phyloP scores from a whole-genome alignment of 2,329 filamentous ascomycete genomes.

The Scedosporium apiospermum region DNA sequence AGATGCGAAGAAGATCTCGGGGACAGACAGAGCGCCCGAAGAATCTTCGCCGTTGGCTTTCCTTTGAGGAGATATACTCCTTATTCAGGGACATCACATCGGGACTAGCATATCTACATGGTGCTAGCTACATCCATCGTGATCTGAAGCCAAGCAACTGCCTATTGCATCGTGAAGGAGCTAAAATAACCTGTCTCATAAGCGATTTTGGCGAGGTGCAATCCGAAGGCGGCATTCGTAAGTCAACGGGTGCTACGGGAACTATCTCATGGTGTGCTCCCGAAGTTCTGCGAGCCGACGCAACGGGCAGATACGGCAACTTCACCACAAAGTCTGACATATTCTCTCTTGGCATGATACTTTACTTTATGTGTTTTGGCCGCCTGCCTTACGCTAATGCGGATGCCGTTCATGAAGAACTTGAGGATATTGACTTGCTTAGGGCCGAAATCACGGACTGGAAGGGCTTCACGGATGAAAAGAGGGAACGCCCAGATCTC shows the following conservation, averaged over 20 bases:
- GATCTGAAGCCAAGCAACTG: slow-evolving; percentile 97
- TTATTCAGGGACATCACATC: slow-evolving; percentile 94
- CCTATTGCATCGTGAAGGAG: slow-evolving; percentile 67
- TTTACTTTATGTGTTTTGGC: slow-evolving; percentile 96
- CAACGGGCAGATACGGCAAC: slow-evolving; percentile 69
- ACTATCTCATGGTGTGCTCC: slow-evolving; percentile 97
- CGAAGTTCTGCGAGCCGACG: slow-evolving; percentile 68
- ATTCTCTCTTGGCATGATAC: slow-evolving; percentile 97
- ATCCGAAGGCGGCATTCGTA: slow-evolving; percentile 67
- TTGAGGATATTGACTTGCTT: slow-evolving; percentile 80
- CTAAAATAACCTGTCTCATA: slow-evolving; percentile 70
- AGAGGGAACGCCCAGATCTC: slow-evolving; percentile 66
- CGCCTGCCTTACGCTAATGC: slow-evolving; percentile 76
- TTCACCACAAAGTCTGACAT: slow-evolving; percentile 97
- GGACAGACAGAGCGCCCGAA: slow-evolving; percentile 58
- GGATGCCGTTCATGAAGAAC: slow-evolving; percentile 79
- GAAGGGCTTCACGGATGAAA: slow-evolving; percentile 76
- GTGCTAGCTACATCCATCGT: slow-evolving; percentile 87
- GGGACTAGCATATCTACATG: slow-evolving; percentile 80
- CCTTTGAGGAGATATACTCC: slow-evolving; percentile 90
- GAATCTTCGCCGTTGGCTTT: slow-evolving; percentile 39
- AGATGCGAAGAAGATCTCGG: slow-evolving; percentile 71
- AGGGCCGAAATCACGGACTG: slow-evolving; percentile 79
- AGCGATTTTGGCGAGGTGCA: slow-evolving; percentile 98
- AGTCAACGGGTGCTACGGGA: slow-evolving; percentile 85